Conservation (phyloP, 495 filamentous ascomycete species). For the Penicillium dipodomyicola region DNA sequence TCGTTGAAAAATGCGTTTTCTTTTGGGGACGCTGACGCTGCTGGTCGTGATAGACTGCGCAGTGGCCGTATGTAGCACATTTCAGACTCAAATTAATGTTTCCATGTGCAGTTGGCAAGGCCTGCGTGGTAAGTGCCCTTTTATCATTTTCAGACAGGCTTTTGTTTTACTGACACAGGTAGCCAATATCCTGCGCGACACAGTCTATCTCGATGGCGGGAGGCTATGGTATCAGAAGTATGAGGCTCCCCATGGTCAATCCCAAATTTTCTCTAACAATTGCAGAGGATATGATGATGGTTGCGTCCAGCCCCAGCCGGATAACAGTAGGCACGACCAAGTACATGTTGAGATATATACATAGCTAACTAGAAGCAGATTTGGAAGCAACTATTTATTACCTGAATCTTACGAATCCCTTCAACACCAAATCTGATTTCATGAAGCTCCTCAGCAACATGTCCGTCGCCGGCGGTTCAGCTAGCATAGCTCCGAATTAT, state of each 20-base stretch:
- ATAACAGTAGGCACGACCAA: background rate
- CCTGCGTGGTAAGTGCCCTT: conserved; percentile 42
- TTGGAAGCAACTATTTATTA: conserved; percentile 47
- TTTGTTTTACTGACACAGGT: background rate
- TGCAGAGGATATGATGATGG: conserved; percentile 27
- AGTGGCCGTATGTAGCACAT: conserved; percentile 16
- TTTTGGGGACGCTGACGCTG: conserved; percentile 3
- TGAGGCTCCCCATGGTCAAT: background rate
- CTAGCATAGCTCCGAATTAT: conserved; percentile 57
- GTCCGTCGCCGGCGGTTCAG: conserved; percentile 43
- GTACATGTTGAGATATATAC: background rate
- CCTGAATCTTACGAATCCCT: conserved; percentile 52
- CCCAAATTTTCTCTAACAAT: background rate
- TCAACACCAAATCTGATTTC: conserved; percentile 35
- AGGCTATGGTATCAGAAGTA: conserved; percentile 46
- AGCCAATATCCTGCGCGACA: conserved; percentile 64
- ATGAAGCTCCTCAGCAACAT: conserved; percentile 20
- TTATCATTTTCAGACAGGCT: no score
- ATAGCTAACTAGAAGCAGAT: conserved; percentile 40
- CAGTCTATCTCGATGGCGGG: conserved; percentile 68
- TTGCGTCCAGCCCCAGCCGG: conserved; percentile 5
- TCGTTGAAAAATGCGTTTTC: conserved; percentile 4
- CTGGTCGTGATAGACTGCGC: conserved; percentile 20
- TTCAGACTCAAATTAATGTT: conserved; percentile 41
- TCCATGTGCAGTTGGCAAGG: conserved; percentile 58